These are phyloP conservation scores for Grosmannia huntii DNA, from an alignment of 2,329 filamentous ascomycete species.

Conservation along the genomic window DNA sequence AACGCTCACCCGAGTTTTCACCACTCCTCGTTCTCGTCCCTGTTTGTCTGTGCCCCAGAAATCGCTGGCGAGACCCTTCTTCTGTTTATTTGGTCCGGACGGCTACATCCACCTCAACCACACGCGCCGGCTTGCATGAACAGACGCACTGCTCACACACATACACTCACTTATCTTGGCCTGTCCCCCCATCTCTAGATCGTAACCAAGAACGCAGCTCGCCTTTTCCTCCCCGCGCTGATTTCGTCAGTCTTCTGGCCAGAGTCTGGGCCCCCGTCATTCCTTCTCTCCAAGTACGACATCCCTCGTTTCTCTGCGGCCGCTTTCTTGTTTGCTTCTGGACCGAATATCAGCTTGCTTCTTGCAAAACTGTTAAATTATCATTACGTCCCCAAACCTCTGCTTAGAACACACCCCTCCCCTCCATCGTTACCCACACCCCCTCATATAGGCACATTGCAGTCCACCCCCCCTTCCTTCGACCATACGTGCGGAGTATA, in stretches of 20 bases:
- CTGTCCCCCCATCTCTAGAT: neutral
- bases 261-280: neutral
- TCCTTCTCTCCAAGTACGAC: neutral
- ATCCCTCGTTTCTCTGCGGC: no score
- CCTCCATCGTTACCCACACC: neutral
- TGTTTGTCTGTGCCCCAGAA: neutral
- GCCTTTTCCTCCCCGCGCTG: neutral
- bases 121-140: neutral
- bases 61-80: neutral
- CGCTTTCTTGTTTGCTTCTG: no score
- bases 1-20: neutral
- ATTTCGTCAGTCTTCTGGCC: slow-evolving; percentile 1
- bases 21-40: neutral
- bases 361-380: neutral
- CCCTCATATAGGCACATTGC: neutral
- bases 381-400: neutral
- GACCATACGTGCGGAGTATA: slow-evolving; percentile 5
- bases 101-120: slow-evolving; percentile 2
- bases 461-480: neutral
- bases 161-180: neutral
- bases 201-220: neutral
- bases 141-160: neutral
- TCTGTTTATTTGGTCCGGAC: neutral
- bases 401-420: neutral
- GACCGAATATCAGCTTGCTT: neutral